Base-by-base conservation (phyloP, 257 asterid genomes). In the Solanum sitiens region DNA sequence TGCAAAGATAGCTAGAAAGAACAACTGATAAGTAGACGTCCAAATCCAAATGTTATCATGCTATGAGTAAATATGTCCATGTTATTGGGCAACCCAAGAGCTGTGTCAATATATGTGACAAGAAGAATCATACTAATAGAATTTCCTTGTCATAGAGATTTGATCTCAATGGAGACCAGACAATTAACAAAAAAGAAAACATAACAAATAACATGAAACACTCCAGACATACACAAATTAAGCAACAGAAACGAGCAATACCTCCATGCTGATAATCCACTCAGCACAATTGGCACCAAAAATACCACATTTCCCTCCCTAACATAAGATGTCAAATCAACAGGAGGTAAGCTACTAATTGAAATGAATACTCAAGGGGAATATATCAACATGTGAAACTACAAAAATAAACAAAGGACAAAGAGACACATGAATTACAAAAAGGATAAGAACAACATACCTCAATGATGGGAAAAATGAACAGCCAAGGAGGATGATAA, bases 241-340 rank as follows among this genome's bases (percentile, higher is more conserved):
- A 42, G 73, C 42, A 37, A 23, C 27, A 73, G 70, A 75, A 35
- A 40, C 25, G 35, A 14, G 25, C 4, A 80, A 33, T 91, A 96
- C 99, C 99, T 97, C 94, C 99, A 96, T 97, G 89, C 98, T 95
- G 89, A 97, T 94, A 91, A 97, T 91, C 99, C 99, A 97, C 93
- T 97, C 98, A 53, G 99, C 45, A 77, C 92, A 92, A 88, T 97
- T 97, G 89, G 94, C 96, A 50, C 99, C 99, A 92, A 93, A 97
- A 74, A 97, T 96, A 89, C 99, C 99, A 88, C 99, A 97, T 33
- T 96, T 94, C 72, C 92, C 98, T 88, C 98, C 98, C 99, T 97
- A 89, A 15, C 33, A 91, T 63, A 73, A 87, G 83, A 53, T 77
- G 77, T 75, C 42, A 72, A 76, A 87, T 84, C 50, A 85, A 86